phyloP scores from a whole-genome alignment of 257 asterid species.

The Nemophila menziesii region DNA sequence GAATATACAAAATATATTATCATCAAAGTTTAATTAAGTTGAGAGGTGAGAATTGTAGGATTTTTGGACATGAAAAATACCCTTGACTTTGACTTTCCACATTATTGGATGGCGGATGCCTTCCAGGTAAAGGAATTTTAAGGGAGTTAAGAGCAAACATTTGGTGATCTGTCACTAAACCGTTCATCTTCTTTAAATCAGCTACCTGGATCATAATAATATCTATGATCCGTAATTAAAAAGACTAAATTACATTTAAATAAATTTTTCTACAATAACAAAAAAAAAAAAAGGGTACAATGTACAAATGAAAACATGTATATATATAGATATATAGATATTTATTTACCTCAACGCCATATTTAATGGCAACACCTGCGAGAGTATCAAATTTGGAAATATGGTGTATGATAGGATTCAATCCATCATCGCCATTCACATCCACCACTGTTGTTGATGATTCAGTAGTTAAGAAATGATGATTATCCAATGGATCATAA shows the following conservation, averaged over 20 bases:
- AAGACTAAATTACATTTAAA: too few relatives aligned
- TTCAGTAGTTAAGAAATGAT: neutral
- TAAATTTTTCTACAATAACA: too few relatives aligned
- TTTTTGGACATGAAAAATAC: slow-evolving; percentile 8
- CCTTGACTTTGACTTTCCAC: slow-evolving; percentile 7
- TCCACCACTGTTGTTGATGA: slow-evolving; percentile 11
- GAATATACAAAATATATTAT: slow-evolving; percentile 18
- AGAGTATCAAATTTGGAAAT: slow-evolving; percentile 76
- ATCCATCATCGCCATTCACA: slow-evolving; percentile 30
- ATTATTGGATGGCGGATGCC: slow-evolving; percentile 73
- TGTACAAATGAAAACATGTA: neutral
- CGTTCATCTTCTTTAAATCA: slow-evolving; percentile 73
- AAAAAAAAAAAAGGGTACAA: too few relatives aligned
- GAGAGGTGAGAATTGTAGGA: neutral
- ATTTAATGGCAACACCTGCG: slow-evolving; percentile 84
- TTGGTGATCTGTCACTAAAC: slow-evolving; percentile 77
- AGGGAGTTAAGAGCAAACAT: slow-evolving; percentile 89
- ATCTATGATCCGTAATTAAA: too few relatives aligned
- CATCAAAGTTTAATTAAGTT: neutral
- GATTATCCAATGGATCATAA: neutral
- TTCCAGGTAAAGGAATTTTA: slow-evolving; percentile 75
- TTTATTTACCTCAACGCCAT: slow-evolving; percentile 72
- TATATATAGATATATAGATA: neutral
- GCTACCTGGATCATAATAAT: slow-evolving; percentile 42
- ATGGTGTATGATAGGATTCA: slow-evolving; percentile 35